Evolutionary conservation across 2,329 filamentous ascomycete genomes (phyloP), one percentile per base, ranked within the genome.

Genomic region (Thielaviopsis ethacetica): DNA sequence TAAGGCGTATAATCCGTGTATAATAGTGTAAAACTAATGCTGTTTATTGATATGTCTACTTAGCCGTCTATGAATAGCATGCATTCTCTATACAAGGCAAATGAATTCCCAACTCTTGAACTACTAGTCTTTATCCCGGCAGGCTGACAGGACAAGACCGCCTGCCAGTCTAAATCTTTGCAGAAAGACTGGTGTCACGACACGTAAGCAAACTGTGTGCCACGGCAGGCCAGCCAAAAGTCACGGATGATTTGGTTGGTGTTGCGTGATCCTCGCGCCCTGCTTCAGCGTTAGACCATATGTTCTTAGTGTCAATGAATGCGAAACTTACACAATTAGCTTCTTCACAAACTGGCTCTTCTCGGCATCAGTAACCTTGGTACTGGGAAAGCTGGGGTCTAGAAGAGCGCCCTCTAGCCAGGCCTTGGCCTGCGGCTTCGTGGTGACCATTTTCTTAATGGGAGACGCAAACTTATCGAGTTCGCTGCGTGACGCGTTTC

Each of bases 391-490:
- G 2, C 74, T 71, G 0, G 75, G 73, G 57, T 76, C 73, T 34
- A 74, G 67, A 41, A 89, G 68, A 0, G 82, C 82, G 3, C 73
- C 70, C 61, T 85, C 79, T 1, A 89, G 72, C 84, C 84, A 87
- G 30, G 69, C 68, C 64, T 79, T 81, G 4, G 82, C 74, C 58
- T 74, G 72, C 0, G 76, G 71, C 60, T 84, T 76, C 38, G 77
- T 72, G 44, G 73, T 74, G 1, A 85, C 74, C 22, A 90, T 72
- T 66, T 82, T 86, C 70, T 85, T 87, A 4, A 90, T 72, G 1
- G 85, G 85, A 61, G 88, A 84, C 58, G 79, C 79, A 5, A 90
- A 71, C 64, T 79, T 82, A 64, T 89, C 85, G 0, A 91, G 73
- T 65, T 91, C 86, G 63, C 83, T 87, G 47, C 86, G 78, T 1